Conservation (phyloP, 441 rosid species). For the Adansonia madagascariensis region DNA sequence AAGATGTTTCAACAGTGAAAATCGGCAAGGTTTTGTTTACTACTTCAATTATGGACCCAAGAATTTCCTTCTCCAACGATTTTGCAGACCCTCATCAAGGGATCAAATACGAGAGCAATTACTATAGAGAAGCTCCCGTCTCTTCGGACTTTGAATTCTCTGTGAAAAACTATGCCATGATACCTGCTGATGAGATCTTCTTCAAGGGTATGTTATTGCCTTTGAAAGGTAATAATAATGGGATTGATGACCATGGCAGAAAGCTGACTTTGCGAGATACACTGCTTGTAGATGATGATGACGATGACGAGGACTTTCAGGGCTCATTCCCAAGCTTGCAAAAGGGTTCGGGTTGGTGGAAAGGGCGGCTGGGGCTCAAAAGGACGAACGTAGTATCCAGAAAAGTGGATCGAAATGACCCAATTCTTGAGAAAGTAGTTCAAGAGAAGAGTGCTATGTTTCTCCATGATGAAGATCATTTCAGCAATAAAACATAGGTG, state of each 20-base stretch:
- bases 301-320: conserved; percentile 35
- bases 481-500: conserved; percentile 37
- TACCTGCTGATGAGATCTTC: conserved; percentile 85
- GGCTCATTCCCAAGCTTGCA: conserved; percentile 35
- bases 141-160: conserved; percentile 87
- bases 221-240: conserved; percentile 41
- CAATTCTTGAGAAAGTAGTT: conserved; percentile 37
- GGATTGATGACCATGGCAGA: conserved; percentile 37
- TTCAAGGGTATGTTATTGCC: conserved; percentile 81
- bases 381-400: conserved; percentile 33
- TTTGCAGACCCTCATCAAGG: conserved; percentile 64
- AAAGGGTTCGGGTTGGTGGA: conserved; percentile 77
- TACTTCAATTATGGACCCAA: conserved; percentile 54
- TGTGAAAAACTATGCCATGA: conserved; percentile 53
- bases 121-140: conserved; percentile 88
- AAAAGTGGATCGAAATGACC: conserved; percentile 35
- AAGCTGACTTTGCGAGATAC: conserved; percentile 66
- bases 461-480: conserved; percentile 24
- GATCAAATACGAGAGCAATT: conserved; percentile 50
- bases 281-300: conserved; percentile 45
- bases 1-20: conserved; percentile 48
- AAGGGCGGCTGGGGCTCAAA: conserved; percentile 54
- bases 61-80: conserved; percentile 94
- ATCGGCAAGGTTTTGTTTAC: conserved; percentile 22
- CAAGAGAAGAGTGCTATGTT: conserved; percentile 40